A percentile compares a stretch with the other conserved stretches of the same genome.
These are phyloP conservation scores for Breviolum minutum DNA, from an alignment of 73 alveolate genomes.

Conservation along the genomic window DNA sequence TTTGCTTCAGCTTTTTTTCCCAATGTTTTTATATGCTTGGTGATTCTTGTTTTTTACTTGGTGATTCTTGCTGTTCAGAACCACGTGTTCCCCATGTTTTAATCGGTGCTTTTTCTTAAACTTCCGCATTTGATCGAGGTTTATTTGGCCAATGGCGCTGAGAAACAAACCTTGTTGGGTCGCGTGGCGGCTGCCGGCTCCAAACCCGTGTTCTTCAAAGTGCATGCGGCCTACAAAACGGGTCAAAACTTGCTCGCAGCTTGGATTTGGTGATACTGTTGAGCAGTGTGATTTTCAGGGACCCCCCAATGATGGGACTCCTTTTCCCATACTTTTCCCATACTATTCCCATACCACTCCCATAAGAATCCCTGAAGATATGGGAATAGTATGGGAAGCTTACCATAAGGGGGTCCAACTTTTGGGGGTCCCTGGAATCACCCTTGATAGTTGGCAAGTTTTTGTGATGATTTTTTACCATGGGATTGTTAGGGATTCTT, in stretches of 20 bases:
- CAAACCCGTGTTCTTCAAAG: background rate
- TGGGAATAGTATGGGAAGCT: too few relatives aligned
- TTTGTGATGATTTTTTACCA: too few relatives aligned
- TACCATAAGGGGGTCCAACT: too few relatives aligned
- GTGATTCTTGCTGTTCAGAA: background rate
- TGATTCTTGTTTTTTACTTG: background rate
- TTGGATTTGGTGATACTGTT: background rate
- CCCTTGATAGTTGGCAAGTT: too few relatives aligned
- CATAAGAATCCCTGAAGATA: too few relatives aligned
- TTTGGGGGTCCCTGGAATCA: too few relatives aligned
- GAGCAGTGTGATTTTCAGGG: background rate
- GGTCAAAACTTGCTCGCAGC: slow-evolving; percentile 25
- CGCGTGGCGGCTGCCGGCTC: slow-evolving; percentile 40
- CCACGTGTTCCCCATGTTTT: background rate
- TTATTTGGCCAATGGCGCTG: background rate
- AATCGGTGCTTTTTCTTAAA: background rate
- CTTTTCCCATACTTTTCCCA: too few relatives aligned
- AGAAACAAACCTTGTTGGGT: slow-evolving; percentile 45
- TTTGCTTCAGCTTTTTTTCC: too few relatives aligned
- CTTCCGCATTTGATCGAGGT: background rate
- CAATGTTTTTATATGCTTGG: too few relatives aligned
- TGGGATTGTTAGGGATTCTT: too few relatives aligned
- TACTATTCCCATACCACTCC: too few relatives aligned
- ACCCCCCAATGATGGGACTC: too few relatives aligned
- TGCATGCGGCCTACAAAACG: slow-evolving; percentile 70